phyloP scores from a whole-genome alignment of 768 basidiomycete species.

The Favolaschia claudopus region DNA sequence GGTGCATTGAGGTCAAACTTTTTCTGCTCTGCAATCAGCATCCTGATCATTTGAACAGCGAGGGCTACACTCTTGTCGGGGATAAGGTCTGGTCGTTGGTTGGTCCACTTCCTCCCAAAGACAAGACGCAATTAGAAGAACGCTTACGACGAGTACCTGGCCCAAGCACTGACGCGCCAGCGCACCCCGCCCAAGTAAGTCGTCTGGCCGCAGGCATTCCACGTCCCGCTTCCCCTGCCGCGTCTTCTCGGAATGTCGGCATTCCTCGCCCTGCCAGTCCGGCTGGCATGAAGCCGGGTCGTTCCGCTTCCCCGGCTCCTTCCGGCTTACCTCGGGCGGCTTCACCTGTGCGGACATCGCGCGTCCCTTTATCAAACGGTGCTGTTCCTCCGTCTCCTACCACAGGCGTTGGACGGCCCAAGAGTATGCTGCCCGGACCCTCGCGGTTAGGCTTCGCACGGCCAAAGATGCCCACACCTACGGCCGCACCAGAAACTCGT shows the following conservation, averaged over 20 bases:
- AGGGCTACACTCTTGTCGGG: slow-evolving; percentile 82
- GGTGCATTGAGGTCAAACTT: slow-evolving; percentile 75
- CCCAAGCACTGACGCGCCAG: slow-evolving; percentile 56
- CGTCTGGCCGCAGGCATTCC: slow-evolving; percentile 57
- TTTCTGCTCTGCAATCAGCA: slow-evolving; percentile 7
- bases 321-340: slow-evolving; percentile 45
- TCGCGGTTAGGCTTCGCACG: slow-evolving; percentile 78
- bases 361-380: slow-evolving; percentile 31
- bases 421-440: slow-evolving; percentile 75
- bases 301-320: slow-evolving; percentile 52
- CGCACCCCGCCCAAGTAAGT: slow-evolving; percentile 56
- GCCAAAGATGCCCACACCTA: slow-evolving; percentile 46
- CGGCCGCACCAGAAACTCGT: slow-evolving; percentile 25
- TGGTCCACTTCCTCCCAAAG: slow-evolving; percentile 79
- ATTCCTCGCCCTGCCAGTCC: slow-evolving; percentile 60
- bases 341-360: slow-evolving; percentile 50
- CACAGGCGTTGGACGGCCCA: slow-evolving; percentile 58
- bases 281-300: slow-evolving; percentile 29
- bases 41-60: slow-evolving; percentile 52
- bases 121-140: slow-evolving; percentile 93
- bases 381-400: slow-evolving; percentile 51
- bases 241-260: slow-evolving; percentile 47
- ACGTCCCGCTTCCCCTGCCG: slow-evolving; percentile 61
- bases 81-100: slow-evolving; percentile 87
- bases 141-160: slow-evolving; percentile 83